Base-by-base conservation (phyloP, 805 yeast genomes). In the Pichia cabralensis region DNA sequence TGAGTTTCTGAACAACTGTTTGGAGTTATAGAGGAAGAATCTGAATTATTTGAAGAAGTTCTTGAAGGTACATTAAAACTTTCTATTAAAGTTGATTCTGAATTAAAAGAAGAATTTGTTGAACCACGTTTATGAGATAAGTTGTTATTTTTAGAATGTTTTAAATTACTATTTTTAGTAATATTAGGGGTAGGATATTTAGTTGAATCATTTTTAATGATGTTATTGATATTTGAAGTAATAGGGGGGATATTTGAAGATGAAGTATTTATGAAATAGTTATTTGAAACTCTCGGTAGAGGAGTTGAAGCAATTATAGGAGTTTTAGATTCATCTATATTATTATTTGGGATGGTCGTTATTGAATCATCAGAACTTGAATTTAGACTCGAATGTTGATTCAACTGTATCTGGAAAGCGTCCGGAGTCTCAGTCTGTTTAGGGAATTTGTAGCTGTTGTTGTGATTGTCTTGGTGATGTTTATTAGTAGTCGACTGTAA, bases 31-130 rank as follows among this genome's bases (percentile, higher is more conserved):
- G 21, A n/a, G 5, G 30, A 23, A 7, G 17, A 22, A n/a, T 36
- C 36, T 12, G 40, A 33, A 13, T 19, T 29, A 15, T 24, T 21
- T 11, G 40, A 37, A 15, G 23, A 7, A 6, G 18, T 10, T 16
- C 30, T 33, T 18, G 28, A 12, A 12, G 27, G 18, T 1, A 8
- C 8, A 7, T n/a, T 10, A 20, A 21, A 32, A 19, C 17, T 24
- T 8, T 40, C 42, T 2, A 41, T 42, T 11, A 41, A 21, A 8
- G 44, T 41, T 22, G 43, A 30, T 15, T 40, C 43, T 9, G 43
- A 39, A 16, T 34, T 34, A 26, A 38, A 38, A 11, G 33, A 19
- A 8, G 43, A 33, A 14, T 27, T 35, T 4, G 26, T 33, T 1
- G 26, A 16, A 11, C 41, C 42, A 13, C 44, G 31, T 18, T 34